Percentiles rank a stretch among this genome's conserved stretches.
These are phyloP conservation scores for Mucor mucedo DNA, from an alignment of 371 early-diverging fungal genomes.

Conservation along the genomic window DNA sequence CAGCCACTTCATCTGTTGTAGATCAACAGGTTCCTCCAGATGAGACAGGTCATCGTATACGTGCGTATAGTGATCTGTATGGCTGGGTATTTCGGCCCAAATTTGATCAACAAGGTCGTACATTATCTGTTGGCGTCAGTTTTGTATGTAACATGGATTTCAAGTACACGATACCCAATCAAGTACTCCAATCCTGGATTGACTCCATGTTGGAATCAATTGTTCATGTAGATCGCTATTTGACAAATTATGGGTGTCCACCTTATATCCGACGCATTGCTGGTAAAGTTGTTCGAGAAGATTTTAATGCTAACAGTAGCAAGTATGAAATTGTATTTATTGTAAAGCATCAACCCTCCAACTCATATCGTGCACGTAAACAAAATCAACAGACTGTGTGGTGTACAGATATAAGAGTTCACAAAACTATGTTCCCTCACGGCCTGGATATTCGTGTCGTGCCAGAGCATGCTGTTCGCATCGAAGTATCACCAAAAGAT, in stretches of 20 bases:
- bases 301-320: slow-evolving; percentile 34
- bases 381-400: slow-evolving; percentile 26
- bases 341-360: slow-evolving; percentile 50
- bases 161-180: slow-evolving; percentile 40
- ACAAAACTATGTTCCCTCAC: slow-evolving; percentile 40
- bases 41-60: slow-evolving; percentile 40
- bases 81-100: slow-evolving; percentile 65
- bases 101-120: slow-evolving; percentile 46
- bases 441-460: slow-evolving; percentile 44
- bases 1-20: slow-evolving; percentile 61
- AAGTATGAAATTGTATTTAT: slow-evolving; percentile 37
- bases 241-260: slow-evolving; percentile 57
- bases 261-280: slow-evolving; percentile 58
- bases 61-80: slow-evolving; percentile 56
- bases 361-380: slow-evolving; percentile 42
- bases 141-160: slow-evolving; percentile 65
- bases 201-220: slow-evolving; percentile 36
- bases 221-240: slow-evolving; percentile 41
- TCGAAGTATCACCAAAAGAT: slow-evolving; percentile 34
- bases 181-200: slow-evolving; percentile 32
- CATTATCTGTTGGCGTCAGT: slow-evolving; percentile 50
- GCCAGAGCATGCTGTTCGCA: slow-evolving; percentile 35
- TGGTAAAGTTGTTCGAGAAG: slow-evolving; percentile 46
- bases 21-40: slow-evolving; percentile 59
- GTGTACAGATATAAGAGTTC: slow-evolving; percentile 53